Evolutionary conservation across 805 yeast species (phyloP).

Genomic region (Pichia sporocuriosa): DNA sequence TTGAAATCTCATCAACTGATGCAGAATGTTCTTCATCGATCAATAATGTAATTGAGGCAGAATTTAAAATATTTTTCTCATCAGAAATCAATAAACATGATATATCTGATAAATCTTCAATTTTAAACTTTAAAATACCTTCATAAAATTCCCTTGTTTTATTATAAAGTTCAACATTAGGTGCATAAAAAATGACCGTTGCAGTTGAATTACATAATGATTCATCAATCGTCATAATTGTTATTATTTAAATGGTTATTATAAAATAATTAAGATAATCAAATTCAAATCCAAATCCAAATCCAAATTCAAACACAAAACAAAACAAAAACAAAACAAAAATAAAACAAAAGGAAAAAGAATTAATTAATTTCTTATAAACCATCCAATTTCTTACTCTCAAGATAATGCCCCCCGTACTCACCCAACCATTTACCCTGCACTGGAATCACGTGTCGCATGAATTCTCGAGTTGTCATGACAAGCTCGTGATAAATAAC

Average conservation of each 20-base stretch:
- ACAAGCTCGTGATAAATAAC: slow-evolving; percentile 80
- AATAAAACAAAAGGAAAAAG: too few species aligned
- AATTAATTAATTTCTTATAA: too few species aligned
- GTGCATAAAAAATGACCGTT: slow-evolving; percentile 44
- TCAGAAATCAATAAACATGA: slow-evolving; percentile 2
- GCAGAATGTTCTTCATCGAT: slow-evolving; percentile 25
- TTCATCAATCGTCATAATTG: neutral
- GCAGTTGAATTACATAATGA: slow-evolving; percentile 3
- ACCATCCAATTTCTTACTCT: too few species aligned
- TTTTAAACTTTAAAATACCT: slow-evolving; percentile 33
- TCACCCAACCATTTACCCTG: slow-evolving; percentile 69
- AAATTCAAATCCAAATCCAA: too few species aligned
- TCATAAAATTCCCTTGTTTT: slow-evolving; percentile 53
- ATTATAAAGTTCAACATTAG: slow-evolving; percentile 36
- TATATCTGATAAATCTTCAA: slow-evolving; percentile 16
- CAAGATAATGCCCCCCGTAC: slow-evolving; percentile 58
- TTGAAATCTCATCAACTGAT: slow-evolving; percentile 20
- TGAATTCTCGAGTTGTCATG: slow-evolving; percentile 79
- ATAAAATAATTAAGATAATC: neutral
- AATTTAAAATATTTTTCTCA: neutral
- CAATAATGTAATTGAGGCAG: slow-evolving; percentile 17
- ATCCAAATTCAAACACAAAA: too few species aligned
- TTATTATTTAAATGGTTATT: neutral
- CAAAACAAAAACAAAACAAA: too few species aligned
- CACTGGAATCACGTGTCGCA: slow-evolving; percentile 72